Evolutionary conservation across 441 rosid genomes (phyloP).

Genomic region (Pelargonium citronellum): DNA sequence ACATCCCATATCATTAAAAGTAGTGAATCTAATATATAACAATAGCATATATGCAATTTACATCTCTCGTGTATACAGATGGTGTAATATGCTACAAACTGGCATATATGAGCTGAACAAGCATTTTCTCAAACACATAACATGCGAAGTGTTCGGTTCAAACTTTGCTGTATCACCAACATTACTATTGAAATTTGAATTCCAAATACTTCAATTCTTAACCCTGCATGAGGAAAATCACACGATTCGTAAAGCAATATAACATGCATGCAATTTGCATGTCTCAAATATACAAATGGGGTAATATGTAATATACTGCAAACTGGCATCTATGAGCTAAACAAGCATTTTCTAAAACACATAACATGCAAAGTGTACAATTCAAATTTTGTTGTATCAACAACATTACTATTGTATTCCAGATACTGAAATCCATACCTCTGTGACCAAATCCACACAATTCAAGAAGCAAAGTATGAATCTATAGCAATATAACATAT

Average conservation of each 20-base stretch:
- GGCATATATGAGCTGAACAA: neutral
- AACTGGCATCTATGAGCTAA: neutral
- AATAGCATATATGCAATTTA: too few species aligned
- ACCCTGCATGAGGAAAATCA: too few species aligned
- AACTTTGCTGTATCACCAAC: neutral
- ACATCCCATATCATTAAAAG: neutral
- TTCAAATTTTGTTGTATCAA: neutral
- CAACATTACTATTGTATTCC: neutral
- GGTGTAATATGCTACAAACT: neutral
- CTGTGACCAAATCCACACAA: too few species aligned
- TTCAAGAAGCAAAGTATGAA: too few species aligned
- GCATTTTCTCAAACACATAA: neutral
- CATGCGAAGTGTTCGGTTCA: neutral
- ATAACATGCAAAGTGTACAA: neutral
- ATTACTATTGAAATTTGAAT: neutral
- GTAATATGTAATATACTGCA: too few species aligned
- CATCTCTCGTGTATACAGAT: too few species aligned
- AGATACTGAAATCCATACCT: too few species aligned
- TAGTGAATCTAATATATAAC: neutral
- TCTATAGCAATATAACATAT: too few species aligned
- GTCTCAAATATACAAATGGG: too few species aligned
- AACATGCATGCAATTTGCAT: too few species aligned
- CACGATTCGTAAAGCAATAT: too few species aligned
- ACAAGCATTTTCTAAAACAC: neutral
- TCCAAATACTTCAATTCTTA: too few species aligned